Evolutionary conservation across 495 filamentous ascomycete genomes (phyloP).

Genomic region (Rusavskia elegans): DNA sequence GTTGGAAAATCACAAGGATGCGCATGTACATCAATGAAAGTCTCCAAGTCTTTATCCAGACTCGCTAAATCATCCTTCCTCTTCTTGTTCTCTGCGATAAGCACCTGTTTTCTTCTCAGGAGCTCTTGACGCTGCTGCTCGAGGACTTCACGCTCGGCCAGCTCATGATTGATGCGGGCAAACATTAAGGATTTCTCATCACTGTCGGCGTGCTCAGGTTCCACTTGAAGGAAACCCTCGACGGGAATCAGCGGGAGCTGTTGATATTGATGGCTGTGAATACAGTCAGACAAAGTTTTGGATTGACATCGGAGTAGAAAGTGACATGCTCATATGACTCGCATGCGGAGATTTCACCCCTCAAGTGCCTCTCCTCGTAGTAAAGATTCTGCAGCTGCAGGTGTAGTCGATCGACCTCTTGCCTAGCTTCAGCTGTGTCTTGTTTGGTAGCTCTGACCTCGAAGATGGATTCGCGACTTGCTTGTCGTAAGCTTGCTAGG

Average conservation of each 20-base stretch:
- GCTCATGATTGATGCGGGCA: conserved; percentile 83
- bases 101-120: conserved; percentile 74
- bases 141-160: conserved; percentile 66
- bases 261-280: conserved; percentile 68
- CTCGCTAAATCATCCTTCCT: conserved; percentile 82
- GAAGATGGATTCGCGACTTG: conserved; percentile 68
- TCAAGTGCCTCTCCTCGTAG: conserved; percentile 85
- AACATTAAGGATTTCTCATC: conserved; percentile 73
- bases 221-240: conserved; percentile 64
- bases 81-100: conserved; percentile 91
- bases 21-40: conserved; percentile 51
- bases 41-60: conserved; percentile 76
- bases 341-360: conserved; percentile 80
- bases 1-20: background rate
- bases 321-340: conserved; percentile 70
- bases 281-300: conserved; percentile 2
- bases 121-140: conserved; percentile 78
- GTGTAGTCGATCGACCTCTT: conserved; percentile 83
- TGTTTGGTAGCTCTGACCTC: conserved; percentile 75
- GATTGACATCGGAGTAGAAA: background rate
- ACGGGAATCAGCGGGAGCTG: conserved; percentile 69
- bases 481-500: conserved; percentile 63
- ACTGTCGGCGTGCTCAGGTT: conserved; percentile 54
- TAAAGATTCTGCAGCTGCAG: conserved; percentile 89
- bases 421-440: conserved; percentile 67